phyloP scores from a whole-genome alignment of 2,329 filamentous ascomycete genomes.

The Stemphylium beticola region DNA sequence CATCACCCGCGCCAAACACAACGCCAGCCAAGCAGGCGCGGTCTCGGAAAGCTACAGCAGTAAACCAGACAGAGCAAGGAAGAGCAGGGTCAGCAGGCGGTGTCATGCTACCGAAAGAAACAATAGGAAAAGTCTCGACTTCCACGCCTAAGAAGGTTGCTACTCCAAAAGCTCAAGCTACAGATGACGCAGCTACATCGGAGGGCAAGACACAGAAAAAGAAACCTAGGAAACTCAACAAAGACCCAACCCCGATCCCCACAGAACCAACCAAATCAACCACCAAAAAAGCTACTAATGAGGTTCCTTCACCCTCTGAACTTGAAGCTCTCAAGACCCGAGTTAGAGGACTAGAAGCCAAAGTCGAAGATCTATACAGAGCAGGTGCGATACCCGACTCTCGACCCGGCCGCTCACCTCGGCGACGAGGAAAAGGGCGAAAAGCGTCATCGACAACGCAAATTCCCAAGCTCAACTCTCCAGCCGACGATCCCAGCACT shows the following conservation, averaged over 20 bases:
- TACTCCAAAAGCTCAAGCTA: constrained; percentile 11
- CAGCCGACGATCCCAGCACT: constrained; percentile 7
- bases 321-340: constrained; percentile 46
- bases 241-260: constrained; percentile 27
- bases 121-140: constrained; percentile 13
- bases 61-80: constrained; percentile 13
- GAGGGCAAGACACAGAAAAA: constrained; percentile 10
- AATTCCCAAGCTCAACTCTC: constrained; percentile 24
- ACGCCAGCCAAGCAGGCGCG: constrained; percentile 30
- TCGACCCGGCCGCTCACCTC: constrained; percentile 35
- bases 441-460: constrained; percentile 33
- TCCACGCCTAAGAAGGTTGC: constrained; percentile 3
- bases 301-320: constrained; percentile 28
- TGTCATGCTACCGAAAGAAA: constrained; percentile 26
- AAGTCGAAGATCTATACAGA: constrained; percentile 46
- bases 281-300: neutral
- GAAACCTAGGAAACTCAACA: constrained; percentile 44
- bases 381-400: constrained; percentile 8
- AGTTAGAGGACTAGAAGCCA: constrained; percentile 44
- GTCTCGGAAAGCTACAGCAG: constrained; percentile 28
- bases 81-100: constrained; percentile 40
- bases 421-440: constrained; percentile 40
- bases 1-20: constrained; percentile 33
- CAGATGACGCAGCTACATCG: constrained; percentile 6
- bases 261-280: constrained; percentile 4